These are phyloP conservation scores for Pythium sp. DNA, from an alignment of 352 stramenopile genomes.

Conservation along the genomic window DNA sequence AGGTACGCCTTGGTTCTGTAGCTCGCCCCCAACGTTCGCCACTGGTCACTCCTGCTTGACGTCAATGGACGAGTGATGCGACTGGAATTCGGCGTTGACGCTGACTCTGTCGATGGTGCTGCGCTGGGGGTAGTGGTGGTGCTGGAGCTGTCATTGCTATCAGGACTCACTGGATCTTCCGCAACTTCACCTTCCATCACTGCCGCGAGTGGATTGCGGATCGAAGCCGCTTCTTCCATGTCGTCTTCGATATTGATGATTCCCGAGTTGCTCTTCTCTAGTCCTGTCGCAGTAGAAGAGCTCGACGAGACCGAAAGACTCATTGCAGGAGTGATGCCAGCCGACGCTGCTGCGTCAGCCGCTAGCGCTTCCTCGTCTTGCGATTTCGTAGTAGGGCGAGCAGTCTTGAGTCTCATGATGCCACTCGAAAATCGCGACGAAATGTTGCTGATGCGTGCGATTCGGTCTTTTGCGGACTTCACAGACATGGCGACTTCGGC, in stretches of 20 bases:
- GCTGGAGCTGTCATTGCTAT: slow-evolving; percentile 3
- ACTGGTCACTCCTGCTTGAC: slow-evolving; percentile 56
- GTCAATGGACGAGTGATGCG: slow-evolving; percentile 4
- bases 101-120: background rate
- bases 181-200: slow-evolving; percentile 16
- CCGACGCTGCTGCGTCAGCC: background rate
- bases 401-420: slow-evolving; percentile 48
- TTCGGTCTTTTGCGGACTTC: slow-evolving; percentile 55
- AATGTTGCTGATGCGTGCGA: slow-evolving; percentile 59
- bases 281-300: slow-evolving; percentile 17
- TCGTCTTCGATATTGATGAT: slow-evolving; percentile 18
- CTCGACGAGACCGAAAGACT: slow-evolving; percentile 13
- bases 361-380: slow-evolving; percentile 16
- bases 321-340: slow-evolving; percentile 13
- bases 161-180: slow-evolving; percentile 13
- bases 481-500: slow-evolving; percentile 51
- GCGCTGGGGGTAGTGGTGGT: background rate
- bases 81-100: background rate
- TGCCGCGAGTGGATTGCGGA: slow-evolving; percentile 17
- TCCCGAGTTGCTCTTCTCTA: slow-evolving; percentile 19
- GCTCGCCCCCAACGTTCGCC: slow-evolving; percentile 53
- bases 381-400: slow-evolving; percentile 15
- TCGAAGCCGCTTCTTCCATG: slow-evolving; percentile 14
- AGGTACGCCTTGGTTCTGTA: slow-evolving; percentile 83
- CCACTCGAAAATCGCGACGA: slow-evolving; percentile 71